Percentiles rank a stretch among this genome's conserved stretches.
These are phyloP conservation scores for Carallia brachiata DNA, from an alignment of 345 rosid genomes.

Conservation along the genomic window DNA sequence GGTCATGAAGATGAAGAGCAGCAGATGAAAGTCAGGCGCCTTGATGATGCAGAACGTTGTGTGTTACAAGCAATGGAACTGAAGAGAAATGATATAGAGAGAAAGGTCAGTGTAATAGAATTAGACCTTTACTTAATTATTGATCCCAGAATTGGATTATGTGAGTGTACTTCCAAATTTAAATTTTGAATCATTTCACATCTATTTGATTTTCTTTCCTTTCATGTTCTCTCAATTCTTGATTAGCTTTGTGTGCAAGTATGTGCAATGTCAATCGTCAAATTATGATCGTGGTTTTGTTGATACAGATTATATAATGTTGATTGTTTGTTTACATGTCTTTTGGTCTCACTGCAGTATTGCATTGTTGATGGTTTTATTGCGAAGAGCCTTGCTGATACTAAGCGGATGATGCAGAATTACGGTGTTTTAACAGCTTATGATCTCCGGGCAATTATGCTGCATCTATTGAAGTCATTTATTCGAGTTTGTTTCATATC, in stretches of 20 bases:
- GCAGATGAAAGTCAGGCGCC: not conserved
- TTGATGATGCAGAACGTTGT: not conserved
- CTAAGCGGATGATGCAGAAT: not conserved
- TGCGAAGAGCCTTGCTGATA: not conserved
- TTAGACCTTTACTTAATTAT: not conserved
- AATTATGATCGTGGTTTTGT: no score
- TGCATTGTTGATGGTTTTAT: not conserved
- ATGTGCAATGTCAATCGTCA: no score
- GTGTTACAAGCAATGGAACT: not conserved
- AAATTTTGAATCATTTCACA: not conserved
- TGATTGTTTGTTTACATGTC: not conserved
- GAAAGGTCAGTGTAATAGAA: no score
- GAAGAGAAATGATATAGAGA: not conserved
- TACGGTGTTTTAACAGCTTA: not conserved
- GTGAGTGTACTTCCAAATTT: not conserved
- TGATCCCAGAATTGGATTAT: not conserved
- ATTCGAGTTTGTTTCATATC: not conserved
- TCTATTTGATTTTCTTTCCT: no score
- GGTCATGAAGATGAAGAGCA: not conserved
- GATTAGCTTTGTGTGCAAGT: no score
- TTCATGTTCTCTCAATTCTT: no score
- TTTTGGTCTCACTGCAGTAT: not conserved
- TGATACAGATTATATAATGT: not conserved
- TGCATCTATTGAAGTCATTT: slow-evolving; percentile 10
- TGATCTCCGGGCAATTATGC: not conserved